Evolutionary conservation across 2,329 filamentous ascomycete species (phyloP).

Genomic region (Cercospora citrullina): DNA sequence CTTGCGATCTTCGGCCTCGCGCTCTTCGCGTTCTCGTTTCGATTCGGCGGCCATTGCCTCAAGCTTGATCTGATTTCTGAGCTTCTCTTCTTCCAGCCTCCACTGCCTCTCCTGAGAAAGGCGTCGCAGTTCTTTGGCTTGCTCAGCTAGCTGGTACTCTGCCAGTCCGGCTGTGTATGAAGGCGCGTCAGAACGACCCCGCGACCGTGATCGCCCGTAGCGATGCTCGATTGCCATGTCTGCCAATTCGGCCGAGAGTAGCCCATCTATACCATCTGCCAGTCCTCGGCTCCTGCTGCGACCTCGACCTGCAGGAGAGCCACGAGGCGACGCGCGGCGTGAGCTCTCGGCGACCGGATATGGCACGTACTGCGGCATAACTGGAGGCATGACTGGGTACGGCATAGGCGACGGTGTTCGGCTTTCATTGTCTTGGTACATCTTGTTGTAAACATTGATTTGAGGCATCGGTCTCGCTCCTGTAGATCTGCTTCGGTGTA

Average conservation of each 20-base stretch:
- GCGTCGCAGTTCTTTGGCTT: conserved; percentile 39
- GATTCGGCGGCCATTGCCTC: conserved; percentile 39
- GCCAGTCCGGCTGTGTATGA: conserved; percentile 27
- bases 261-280: conserved; percentile 29
- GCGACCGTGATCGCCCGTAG: conserved; percentile 37
- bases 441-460: conserved; percentile 51
- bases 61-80: conserved; percentile 33
- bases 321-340: conserved; percentile 23
- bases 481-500: conserved; percentile 49
- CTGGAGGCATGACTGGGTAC: conserved; percentile 10
- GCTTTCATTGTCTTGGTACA: conserved; percentile 27
- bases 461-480: conserved; percentile 47
- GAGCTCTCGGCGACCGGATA: conserved; percentile 34
- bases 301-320: conserved; percentile 26
- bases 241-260: conserved; percentile 36
- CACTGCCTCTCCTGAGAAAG: conserved; percentile 38
- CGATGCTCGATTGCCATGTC: conserved; percentile 37
- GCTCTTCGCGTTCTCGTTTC: conserved; percentile 40
- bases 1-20: conserved; percentile 39
- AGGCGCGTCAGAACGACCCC: conserved; percentile 34
- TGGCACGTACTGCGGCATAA: conserved; percentile 15
- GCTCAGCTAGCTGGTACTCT: conserved; percentile 38
- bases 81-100: conserved; percentile 43
- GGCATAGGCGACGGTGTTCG: conserved; percentile 22
- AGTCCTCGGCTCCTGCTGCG: conserved; percentile 25